phyloP scores from a whole-genome alignment of 345 rosid species.

The Durio zibethinus region DNA sequence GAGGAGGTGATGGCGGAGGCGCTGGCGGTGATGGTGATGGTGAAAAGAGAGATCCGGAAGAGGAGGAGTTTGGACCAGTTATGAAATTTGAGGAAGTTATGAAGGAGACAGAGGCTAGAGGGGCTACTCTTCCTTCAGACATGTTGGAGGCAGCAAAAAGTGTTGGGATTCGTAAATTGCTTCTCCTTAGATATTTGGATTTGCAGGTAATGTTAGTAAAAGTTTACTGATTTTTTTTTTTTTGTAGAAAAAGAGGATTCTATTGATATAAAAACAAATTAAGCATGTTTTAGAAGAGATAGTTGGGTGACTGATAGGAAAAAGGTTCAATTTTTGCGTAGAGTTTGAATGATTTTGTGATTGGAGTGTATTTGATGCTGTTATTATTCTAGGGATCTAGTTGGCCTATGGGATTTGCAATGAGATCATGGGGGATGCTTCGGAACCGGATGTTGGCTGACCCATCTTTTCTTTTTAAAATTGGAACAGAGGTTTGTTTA shows the following conservation, averaged over 20 bases:
- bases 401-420: conserved; percentile 63
- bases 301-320: neutral
- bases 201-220: conserved; percentile 44
- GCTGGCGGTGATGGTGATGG: conserved; percentile 37
- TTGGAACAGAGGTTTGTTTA: conserved; percentile 78
- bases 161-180: conserved; percentile 60
- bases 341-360: neutral
- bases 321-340: neutral
- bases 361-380: neutral
- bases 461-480: conserved; percentile 82
- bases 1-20: conserved; percentile 35
- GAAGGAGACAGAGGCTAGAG: conserved; percentile 63
- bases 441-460: conserved; percentile 92
- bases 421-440: conserved; percentile 66
- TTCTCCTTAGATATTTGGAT: conserved; percentile 69
- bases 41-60: conserved; percentile 51
- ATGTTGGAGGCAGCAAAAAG: conserved; percentile 81
- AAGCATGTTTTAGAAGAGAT: neutral
- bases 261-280: neutral
- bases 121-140: conserved; percentile 70
- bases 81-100: conserved; percentile 75
- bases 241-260: neutral
- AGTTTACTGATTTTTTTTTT: neutral
- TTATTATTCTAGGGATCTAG: conserved; percentile 48
- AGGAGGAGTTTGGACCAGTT: conserved; percentile 73